A percentile compares a stretch with the other conserved stretches of the same genome.
phyloP scores from a whole-genome alignment of 768 basidiomycete species.

The Lentinula detonsa region DNA sequence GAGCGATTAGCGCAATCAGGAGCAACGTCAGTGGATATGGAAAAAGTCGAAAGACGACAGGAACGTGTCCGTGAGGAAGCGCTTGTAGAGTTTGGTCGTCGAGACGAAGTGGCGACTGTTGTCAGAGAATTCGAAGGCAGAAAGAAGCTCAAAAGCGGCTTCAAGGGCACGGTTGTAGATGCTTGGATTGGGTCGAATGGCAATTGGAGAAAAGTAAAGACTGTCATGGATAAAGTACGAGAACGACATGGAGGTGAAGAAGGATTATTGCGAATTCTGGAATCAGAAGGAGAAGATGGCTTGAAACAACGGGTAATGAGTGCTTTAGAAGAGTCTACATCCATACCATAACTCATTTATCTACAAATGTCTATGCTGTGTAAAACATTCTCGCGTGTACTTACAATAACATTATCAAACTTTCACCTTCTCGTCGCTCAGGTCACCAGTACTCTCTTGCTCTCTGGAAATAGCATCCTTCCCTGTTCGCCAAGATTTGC shows the following conservation, averaged over 20 bases:
- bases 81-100: slow-evolving; percentile 45
- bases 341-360: not conserved
- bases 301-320: slow-evolving; percentile 14
- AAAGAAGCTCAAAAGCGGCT: slow-evolving; percentile 33
- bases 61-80: slow-evolving; percentile 35
- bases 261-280: slow-evolving; percentile 31
- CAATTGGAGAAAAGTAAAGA: slow-evolving; percentile 39
- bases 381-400: too few relatives aligned
- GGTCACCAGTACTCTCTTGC: not conserved
- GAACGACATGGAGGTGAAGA: slow-evolving; percentile 40
- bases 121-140: slow-evolving; percentile 19
- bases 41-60: slow-evolving; percentile 15
- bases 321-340: not conserved
- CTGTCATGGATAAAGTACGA: slow-evolving; percentile 47
- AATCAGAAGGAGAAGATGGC: slow-evolving; percentile 30
- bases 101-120: slow-evolving; percentile 37
- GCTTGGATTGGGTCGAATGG: slow-evolving; percentile 44
- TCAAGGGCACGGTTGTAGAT: slow-evolving; percentile 44
- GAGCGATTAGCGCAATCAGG: slow-evolving; percentile 11
- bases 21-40: slow-evolving; percentile 9
- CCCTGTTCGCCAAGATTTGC: not conserved
- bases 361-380: not conserved
- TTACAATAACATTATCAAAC: not conserved
- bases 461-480: not conserved
- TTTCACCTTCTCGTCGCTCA: not conserved